Evolutionary conservation across 2,329 filamentous ascomycete species (phyloP).

Genomic region (Ophiognomonia clavigignenti-juglandacearum): DNA sequence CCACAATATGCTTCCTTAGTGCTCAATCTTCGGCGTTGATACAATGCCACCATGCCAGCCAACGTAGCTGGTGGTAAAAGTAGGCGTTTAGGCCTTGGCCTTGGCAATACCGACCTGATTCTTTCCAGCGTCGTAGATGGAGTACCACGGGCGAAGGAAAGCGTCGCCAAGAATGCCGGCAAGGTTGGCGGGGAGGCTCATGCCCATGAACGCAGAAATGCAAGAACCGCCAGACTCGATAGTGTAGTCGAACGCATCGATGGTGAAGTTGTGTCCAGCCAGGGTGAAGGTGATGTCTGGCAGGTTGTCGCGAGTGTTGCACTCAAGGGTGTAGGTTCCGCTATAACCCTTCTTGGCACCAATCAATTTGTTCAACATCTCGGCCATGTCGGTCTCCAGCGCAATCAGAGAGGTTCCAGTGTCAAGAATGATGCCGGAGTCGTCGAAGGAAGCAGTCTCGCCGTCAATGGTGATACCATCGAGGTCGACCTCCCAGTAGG

Average conservation of each 20-base stretch:
- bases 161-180: constrained; percentile 84
- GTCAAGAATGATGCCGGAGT: constrained; percentile 95
- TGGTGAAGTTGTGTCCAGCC: constrained; percentile 87
- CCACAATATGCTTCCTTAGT: neutral
- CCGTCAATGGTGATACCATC: constrained; percentile 87
- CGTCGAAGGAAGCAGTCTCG: constrained; percentile 80
- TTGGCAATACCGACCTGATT: constrained; percentile 83
- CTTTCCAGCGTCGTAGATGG: constrained; percentile 91
- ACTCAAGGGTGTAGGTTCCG: constrained; percentile 94
- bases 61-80: neutral
- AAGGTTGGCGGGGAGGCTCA: constrained; percentile 89
- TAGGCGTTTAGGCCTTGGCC: constrained; percentile 53
- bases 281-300: constrained; percentile 91
- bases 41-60: neutral
- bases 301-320: constrained; percentile 73
- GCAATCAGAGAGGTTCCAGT: constrained; percentile 97
- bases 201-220: constrained; percentile 96
- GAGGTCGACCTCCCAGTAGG: constrained; percentile 99
- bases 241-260: constrained; percentile 86
- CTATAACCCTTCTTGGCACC: constrained; percentile 97
- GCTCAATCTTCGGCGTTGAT: constrained; percentile 7
- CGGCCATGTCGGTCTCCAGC: constrained; percentile 83
- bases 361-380: constrained; percentile 96
- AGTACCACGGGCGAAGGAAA: constrained; percentile 84
- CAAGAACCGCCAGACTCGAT: constrained; percentile 92